Percentiles rank a stretch among this genome's conserved stretches.
Conservation (phyloP, 305 asterid genomes). For the Fraxinus xanthoxyloides region DNA sequence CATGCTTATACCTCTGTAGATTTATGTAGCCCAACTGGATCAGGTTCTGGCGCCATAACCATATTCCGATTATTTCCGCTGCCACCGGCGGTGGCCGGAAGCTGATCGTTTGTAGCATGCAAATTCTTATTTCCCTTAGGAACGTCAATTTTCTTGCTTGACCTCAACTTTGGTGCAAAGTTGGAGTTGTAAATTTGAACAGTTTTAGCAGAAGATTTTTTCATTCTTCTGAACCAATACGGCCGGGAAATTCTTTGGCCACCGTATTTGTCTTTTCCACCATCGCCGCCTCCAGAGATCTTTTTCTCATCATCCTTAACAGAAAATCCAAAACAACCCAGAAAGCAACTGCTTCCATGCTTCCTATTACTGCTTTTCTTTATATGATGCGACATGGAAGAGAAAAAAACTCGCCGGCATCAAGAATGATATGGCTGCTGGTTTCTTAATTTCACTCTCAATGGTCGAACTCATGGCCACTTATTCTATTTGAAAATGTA, state of each 20-base stretch:
- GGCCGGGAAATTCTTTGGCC: slow-evolving; percentile 15
- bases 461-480: slow-evolving; percentile 7
- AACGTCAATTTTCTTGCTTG: slow-evolving; percentile 12
- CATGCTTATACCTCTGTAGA: slow-evolving; percentile 27
- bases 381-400: slow-evolving; percentile 27
- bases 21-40: neutral
- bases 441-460: neutral
- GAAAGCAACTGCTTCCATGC: slow-evolving; percentile 18
- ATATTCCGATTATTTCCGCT: neutral
- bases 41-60: neutral
- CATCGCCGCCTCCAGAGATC: neutral
- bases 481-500: neutral
- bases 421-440: slow-evolving; percentile 19
- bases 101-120: neutral
- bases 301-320: neutral
- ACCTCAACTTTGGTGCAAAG: slow-evolving; percentile 7
- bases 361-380: slow-evolving; percentile 15
- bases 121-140: slow-evolving; percentile 14
- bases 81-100: neutral
- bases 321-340: slow-evolving; percentile 30
- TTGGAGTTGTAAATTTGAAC: slow-evolving; percentile 11
- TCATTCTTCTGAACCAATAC: neutral
- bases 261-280: neutral
- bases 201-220: slow-evolving; percentile 17
- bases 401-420: slow-evolving; percentile 16